phyloP scores from a whole-genome alignment of 2,329 filamentous ascomycete species.

The Hypoxylon sp. region DNA sequence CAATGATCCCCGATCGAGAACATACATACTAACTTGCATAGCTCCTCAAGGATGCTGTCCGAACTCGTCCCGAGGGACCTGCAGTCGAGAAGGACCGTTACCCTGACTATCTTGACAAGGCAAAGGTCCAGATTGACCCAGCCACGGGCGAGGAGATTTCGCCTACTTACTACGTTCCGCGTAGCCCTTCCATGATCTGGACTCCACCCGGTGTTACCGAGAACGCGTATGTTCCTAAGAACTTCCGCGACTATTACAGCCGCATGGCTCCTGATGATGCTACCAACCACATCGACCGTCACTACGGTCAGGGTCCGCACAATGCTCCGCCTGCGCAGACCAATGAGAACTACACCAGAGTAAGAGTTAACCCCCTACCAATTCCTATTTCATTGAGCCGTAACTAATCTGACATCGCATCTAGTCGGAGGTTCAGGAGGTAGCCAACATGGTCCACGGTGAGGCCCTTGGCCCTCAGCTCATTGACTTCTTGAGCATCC shows the following conservation, averaged over 20 bases:
- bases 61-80: slow-evolving; percentile 41
- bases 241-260: slow-evolving; percentile 48
- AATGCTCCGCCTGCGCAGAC: slow-evolving; percentile 19
- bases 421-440: slow-evolving; percentile 43
- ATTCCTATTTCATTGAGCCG: background rate
- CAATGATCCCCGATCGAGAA: background rate
- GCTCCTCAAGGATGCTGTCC: slow-evolving; percentile 12
- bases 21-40: slow-evolving; percentile 12
- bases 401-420: slow-evolving; percentile 4
- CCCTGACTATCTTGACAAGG: slow-evolving; percentile 21
- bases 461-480: slow-evolving; percentile 16
- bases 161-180: slow-evolving; percentile 46
- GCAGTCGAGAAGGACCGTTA: slow-evolving; percentile 8
- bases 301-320: slow-evolving; percentile 33
- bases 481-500: slow-evolving; percentile 14
- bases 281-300: slow-evolving; percentile 40
- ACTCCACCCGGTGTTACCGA: slow-evolving; percentile 44
- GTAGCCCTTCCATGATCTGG: slow-evolving; percentile 46
- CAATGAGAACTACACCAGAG: slow-evolving; percentile 38
- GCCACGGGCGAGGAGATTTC: slow-evolving; percentile 46
- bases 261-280: slow-evolving; percentile 53
- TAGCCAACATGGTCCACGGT: background rate
- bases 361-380: slow-evolving; percentile 34
- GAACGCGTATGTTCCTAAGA: slow-evolving; percentile 16
- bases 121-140: slow-evolving; percentile 48